Evolutionary conservation across 2,329 filamentous ascomycete genomes (phyloP).

Genomic region (Ophiosphaerella narmari): DNA sequence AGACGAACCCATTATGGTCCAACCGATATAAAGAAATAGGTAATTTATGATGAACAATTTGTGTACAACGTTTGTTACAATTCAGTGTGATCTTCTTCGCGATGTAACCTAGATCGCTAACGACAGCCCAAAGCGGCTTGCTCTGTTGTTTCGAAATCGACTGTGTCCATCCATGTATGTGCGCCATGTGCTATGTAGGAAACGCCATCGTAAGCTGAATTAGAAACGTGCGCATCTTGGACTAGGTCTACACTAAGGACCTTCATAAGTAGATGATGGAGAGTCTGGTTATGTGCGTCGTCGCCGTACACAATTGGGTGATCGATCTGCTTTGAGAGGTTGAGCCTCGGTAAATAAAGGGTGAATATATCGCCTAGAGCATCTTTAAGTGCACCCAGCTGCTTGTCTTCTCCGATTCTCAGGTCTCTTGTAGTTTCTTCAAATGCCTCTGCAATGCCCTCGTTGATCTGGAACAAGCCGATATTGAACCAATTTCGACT

Average conservation of each 20-base stretch:
- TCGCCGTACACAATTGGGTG: background rate
- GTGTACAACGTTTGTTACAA: too few species aligned
- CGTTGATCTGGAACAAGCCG: background rate
- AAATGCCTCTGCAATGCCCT: background rate
- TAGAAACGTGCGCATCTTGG: background rate
- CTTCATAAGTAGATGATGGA: background rate
- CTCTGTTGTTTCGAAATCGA: background rate
- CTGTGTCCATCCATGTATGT: background rate
- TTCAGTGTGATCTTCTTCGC: too few species aligned
- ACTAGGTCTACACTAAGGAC: background rate
- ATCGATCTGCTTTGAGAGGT: background rate
- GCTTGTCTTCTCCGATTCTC: background rate
- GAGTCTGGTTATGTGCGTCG: background rate
- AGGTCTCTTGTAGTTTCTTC: background rate
- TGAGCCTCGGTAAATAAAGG: background rate
- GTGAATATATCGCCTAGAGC: background rate
- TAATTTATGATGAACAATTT: too few species aligned
- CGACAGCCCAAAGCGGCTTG: too few species aligned
- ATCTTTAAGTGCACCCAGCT: background rate
- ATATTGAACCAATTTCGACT: slow-evolving; percentile 5
- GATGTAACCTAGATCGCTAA: too few species aligned
- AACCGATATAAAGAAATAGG: too few species aligned
- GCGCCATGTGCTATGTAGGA: background rate
- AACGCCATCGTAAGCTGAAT: background rate
- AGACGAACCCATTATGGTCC: too few species aligned